Evolutionary conservation across 495 filamentous ascomycete species (phyloP).

Genomic region (Hypoxylon rickii): DNA sequence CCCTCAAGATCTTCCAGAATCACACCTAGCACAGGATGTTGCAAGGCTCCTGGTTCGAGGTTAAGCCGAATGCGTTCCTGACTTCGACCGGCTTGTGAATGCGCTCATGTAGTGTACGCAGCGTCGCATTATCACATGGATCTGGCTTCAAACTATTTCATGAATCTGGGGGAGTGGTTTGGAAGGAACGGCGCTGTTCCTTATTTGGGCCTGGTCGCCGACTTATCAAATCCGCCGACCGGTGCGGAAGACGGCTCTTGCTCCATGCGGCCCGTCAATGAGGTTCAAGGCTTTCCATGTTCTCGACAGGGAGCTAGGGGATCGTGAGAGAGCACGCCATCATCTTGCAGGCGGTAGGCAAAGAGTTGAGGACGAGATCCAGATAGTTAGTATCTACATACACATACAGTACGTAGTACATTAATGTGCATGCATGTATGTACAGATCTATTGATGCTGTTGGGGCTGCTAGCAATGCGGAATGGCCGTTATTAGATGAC

Average conservation of each 20-base stretch:
- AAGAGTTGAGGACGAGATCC: not conserved
- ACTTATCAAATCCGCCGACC: constrained; percentile 27
- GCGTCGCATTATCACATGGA: constrained; percentile 25
- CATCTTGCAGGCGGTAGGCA: constrained; percentile 1
- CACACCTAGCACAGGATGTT: constrained; percentile 26
- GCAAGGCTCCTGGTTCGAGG: constrained; percentile 23
- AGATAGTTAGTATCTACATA: too few species aligned
- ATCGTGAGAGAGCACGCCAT: not conserved
- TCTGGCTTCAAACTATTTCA: constrained; percentile 21
- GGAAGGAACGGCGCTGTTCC: constrained; percentile 25
- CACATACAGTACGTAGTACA: too few species aligned
- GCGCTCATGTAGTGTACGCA: too few species aligned
- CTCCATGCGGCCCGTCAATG: constrained; percentile 27
- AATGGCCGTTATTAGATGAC: constrained; percentile 6
- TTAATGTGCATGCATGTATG: too few species aligned
- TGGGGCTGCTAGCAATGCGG: not conserved
- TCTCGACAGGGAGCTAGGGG: constrained; percentile 15
- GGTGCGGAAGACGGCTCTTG: constrained; percentile 31
- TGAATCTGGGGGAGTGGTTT: constrained; percentile 31
- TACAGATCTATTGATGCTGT: too few species aligned
- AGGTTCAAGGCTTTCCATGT: constrained; percentile 15
- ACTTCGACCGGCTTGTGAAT: constrained; percentile 20
- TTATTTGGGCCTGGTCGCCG: constrained; percentile 28
- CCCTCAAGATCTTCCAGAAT: constrained; percentile 37
- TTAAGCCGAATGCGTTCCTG: constrained; percentile 23